phyloP scores from a whole-genome alignment of 1,284 basidiomycete species.

The Thecaphora frezii region DNA sequence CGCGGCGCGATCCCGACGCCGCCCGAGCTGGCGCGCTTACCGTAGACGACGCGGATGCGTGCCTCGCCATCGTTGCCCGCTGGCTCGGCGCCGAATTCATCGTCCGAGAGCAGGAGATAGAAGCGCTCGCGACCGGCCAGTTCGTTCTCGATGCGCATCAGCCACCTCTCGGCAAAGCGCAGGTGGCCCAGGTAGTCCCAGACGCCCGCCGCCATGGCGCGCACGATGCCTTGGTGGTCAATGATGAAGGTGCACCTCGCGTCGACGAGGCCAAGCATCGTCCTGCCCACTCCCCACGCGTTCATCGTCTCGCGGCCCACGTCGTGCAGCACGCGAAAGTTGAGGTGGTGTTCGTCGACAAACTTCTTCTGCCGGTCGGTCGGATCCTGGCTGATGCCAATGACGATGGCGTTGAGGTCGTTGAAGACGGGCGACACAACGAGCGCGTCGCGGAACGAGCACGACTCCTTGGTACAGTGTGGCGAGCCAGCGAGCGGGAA shows the following conservation, averaged over 20 bases:
- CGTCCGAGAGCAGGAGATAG: constrained; percentile 15
- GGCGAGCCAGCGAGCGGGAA: constrained; percentile 52
- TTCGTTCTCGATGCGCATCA: constrained; percentile 46
- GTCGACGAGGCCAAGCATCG: constrained; percentile 39
- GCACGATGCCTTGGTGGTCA: constrained; percentile 43
- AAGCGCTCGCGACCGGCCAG: constrained; percentile 29
- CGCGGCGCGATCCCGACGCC: constrained; percentile 38
- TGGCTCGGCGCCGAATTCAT: constrained; percentile 5
- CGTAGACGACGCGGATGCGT: constrained; percentile 21
- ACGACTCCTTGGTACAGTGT: constrained; percentile 45
- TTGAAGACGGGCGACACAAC: constrained; percentile 42
- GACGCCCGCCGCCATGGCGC: constrained; percentile 43
- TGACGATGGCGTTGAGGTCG: constrained; percentile 49
- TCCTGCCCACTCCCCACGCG: constrained; percentile 31
- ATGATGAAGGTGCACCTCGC: constrained; percentile 46
- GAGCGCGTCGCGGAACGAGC: constrained; percentile 46
- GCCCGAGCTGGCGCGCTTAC: constrained; percentile 12
- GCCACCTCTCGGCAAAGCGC: constrained; percentile 46
- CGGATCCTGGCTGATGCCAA: constrained; percentile 48
- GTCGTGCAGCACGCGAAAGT: constrained; percentile 42
- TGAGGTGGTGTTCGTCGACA: constrained; percentile 43
- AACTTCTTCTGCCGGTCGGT: constrained; percentile 25
- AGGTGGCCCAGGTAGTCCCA: constrained; percentile 44
- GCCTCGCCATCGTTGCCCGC: background rate
- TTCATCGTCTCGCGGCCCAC: constrained; percentile 32